Percentiles rank a stretch among this genome's conserved stretches.
Conservation (phyloP, 768 basidiomycete genomes). For the Auricularia sp. region DNA sequence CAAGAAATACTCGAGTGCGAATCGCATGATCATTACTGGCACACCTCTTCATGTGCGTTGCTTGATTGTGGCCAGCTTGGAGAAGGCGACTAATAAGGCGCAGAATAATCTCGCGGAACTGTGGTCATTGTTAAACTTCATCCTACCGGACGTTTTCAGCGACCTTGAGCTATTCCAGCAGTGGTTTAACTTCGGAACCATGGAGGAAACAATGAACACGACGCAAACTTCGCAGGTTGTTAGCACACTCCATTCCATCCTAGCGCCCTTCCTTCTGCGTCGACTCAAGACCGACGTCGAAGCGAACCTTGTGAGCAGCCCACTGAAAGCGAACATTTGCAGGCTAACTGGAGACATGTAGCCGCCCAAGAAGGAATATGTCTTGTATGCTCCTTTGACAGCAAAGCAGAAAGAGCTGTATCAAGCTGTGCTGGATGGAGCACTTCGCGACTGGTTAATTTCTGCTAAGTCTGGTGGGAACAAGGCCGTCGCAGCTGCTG, state of each 20-base stretch:
- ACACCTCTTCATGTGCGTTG: constrained; percentile 82
- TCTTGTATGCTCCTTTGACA: constrained; percentile 84
- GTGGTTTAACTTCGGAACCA: constrained; percentile 72
- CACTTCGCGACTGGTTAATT: constrained; percentile 41
- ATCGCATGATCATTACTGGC: constrained; percentile 89
- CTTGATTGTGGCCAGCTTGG: not conserved
- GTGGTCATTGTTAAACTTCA: constrained; percentile 92
- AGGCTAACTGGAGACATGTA: not conserved
- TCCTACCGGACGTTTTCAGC: constrained; percentile 86
- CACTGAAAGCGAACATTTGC: not conserved
- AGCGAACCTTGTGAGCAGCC: constrained; percentile 34
- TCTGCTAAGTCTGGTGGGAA: constrained; percentile 38
- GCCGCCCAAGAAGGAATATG: constrained; percentile 80
- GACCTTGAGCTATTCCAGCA: constrained; percentile 85
- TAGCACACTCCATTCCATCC: constrained; percentile 72
- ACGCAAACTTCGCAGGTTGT: constrained; percentile 60
- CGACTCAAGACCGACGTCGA: constrained; percentile 86
- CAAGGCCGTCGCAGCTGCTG: constrained; percentile 12
- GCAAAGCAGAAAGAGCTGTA: constrained; percentile 77
- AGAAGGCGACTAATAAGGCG: constrained; percentile 3
- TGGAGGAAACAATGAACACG: constrained; percentile 45
- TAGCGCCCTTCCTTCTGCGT: constrained; percentile 90
- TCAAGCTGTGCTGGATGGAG: constrained; percentile 63
- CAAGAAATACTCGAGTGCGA: constrained; percentile 73
- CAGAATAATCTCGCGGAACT: constrained; percentile 94